Evolutionary conservation across 2,329 filamentous ascomycete species (phyloP), one percentile per base, ranked within the genome.

Genomic region (Aspergillus quadricinctus): DNA sequence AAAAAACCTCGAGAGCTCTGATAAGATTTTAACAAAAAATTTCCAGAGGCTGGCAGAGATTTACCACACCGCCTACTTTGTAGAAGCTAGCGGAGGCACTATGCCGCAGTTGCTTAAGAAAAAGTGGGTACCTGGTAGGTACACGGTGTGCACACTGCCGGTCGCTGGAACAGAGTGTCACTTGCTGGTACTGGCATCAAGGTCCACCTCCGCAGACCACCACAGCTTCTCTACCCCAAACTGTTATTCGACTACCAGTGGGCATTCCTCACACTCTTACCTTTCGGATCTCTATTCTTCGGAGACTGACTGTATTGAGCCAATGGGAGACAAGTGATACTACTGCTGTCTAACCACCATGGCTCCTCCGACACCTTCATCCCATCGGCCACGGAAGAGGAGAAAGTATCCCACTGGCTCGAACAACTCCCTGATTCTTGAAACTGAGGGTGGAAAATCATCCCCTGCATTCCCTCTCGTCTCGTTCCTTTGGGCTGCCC

Each of bases 401-500:
- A 72, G 71, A 65, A 78, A 74, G 64, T 57, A 65, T 21, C 66
- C 69, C 51, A 67, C 70, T 43, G 71, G 71, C 56, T 73, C 73
- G 31, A 76, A 76, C 55, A 73, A 75, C 59, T 70, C 76, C 57
- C 67, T 78, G 49, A 72, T 74, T 31, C 52, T 79, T 57, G 77
- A 81, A 59, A 57, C 72, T 4, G 72, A 71, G 46, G 76, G 78
- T 40, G 76, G 78, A 50, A 71, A 73, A 50, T 74, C 79, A 55
- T 74, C 73, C 45, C 93, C 93, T 31, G 85, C 90, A 3, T 97
- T 97, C 69, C 93, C 94, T 43, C 82, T 99, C 23, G 92, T 91
- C 1, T 88, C 92, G n/a, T 93, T 99, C 69, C 83, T 99, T 51
- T 96, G 93, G 90, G 92, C 92, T 51, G 89, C 92, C 23, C 88